phyloP scores from a whole-genome alignment of 1,284 basidiomycete species.

The Microbotryum saponariae region DNA sequence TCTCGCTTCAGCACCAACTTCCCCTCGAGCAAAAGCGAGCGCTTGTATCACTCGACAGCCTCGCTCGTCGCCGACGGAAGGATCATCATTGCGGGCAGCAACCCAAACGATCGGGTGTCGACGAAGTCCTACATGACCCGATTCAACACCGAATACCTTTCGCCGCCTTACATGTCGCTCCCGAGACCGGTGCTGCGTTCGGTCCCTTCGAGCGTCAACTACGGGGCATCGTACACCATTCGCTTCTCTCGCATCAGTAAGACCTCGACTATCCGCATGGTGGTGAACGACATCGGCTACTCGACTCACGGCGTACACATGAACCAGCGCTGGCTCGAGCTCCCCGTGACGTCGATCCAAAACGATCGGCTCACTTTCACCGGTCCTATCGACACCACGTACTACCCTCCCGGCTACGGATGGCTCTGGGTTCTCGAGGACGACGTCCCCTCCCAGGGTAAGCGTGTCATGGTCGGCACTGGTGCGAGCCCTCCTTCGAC shows the following conservation, averaged over 20 bases:
- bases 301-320: constrained; percentile 57
- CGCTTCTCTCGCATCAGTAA: constrained; percentile 43
- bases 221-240: constrained; percentile 44
- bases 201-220: constrained; percentile 44
- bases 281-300: constrained; percentile 66
- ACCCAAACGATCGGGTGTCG: constrained; percentile 60
- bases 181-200: constrained; percentile 48
- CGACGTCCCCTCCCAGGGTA: constrained; percentile 55
- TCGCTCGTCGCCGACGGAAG: constrained; percentile 44
- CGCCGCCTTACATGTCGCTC: constrained; percentile 57
- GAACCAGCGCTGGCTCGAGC: constrained; percentile 64
- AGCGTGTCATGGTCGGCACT: constrained; percentile 60
- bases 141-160: constrained; percentile 35
- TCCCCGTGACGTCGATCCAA: constrained; percentile 40
- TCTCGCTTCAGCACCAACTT: constrained; percentile 58
- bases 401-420: constrained; percentile 52
- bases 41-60: constrained; percentile 62
- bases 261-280: constrained; percentile 46
- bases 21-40: constrained; percentile 60
- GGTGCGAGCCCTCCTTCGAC: too few species aligned
- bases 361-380: constrained; percentile 46
- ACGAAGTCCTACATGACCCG: neutral
- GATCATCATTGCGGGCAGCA: constrained; percentile 70
- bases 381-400: constrained; percentile 42
- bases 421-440: constrained; percentile 62